Evolutionary conservation across 2,329 filamentous ascomycete species (phyloP), one percentile per base, ranked within the genome.

Genomic region (Thermothelomyces thermophilus): DNA sequence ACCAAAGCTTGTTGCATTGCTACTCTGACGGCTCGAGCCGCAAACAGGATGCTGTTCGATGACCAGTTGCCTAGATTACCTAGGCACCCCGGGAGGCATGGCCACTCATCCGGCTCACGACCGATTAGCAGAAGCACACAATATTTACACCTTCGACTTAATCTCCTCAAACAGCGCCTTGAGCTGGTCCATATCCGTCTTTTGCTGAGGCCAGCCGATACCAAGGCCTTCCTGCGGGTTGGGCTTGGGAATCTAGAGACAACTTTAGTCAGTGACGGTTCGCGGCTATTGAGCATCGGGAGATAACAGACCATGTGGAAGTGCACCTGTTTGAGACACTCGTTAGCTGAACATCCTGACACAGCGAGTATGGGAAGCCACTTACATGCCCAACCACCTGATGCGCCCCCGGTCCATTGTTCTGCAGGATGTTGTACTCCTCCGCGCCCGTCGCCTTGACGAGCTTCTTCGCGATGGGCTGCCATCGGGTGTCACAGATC

Each of bases 371-470:
- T 5, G 5, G 8, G n/a, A 28, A 16, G 2, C 8, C 14, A 51
- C 50, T 41, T 31, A 93, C 91, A 72, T 98, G 93, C 59, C 89
- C 86, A 55, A 98, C 91, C 56, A 86, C 75, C 72, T 97, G 93
- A 69, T 98, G 93, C 16, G 93, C 93, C 62, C 91, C 80, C 19
- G 80, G 75, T 46, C 93, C 93, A 64, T 98, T 98, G 73, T 98
- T 98, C 73, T 98, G 93, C 52, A 98, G 73, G 42, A 98, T 79
- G 65, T 98, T 98, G 76, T 89, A 98, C 68, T 97, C 79, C 45
- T 75, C 73, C 3, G 86, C 83, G 33, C 87, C 87, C 3, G 80
- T 82, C 24, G 90, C 91, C 17, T 74, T 69, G 42, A 86, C 90
- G 41, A 98, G 80, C 69, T 87, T 91, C 79, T 95, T 96, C 41